Percentiles rank a stretch among this genome's conserved stretches.
phyloP scores from a whole-genome alignment of 495 filamentous ascomycete genomes.

The Podospora pseudocomata region DNA sequence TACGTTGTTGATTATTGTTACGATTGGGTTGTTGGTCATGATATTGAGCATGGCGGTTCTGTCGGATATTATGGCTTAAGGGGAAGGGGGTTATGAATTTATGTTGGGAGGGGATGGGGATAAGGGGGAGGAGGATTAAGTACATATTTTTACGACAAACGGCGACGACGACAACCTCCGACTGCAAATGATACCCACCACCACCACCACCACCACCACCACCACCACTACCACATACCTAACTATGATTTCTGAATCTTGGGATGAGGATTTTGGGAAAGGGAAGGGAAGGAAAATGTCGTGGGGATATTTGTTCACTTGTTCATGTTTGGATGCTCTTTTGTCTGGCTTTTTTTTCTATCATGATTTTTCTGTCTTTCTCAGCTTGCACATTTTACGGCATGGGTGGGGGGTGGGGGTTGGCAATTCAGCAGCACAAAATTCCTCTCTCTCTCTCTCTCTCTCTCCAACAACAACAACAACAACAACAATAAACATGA shows the following conservation, averaged over 20 bases:
- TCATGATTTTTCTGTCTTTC: background rate
- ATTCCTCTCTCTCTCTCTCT: background rate
- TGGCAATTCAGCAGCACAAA: background rate
- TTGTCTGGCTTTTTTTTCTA: background rate
- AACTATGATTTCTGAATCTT: background rate
- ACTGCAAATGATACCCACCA: background rate
- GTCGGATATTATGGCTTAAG: slow-evolving; percentile 37
- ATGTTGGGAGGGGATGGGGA: background rate
- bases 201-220: background rate
- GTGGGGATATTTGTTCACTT: no score
- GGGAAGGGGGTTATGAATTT: background rate
- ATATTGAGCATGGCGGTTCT: slow-evolving; percentile 81
- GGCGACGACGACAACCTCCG: background rate
- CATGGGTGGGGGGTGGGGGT: background rate
- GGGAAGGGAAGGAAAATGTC: no score
- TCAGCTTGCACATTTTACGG: background rate
- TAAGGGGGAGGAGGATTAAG: background rate
- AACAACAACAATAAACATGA: background rate
- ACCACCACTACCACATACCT: background rate
- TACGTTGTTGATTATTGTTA: slow-evolving; percentile 83
- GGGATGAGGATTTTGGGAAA: background rate
- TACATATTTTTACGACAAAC: background rate
- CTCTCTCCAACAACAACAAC: background rate
- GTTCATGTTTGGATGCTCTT: background rate
- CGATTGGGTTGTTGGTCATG: slow-evolving; percentile 92